Percentiles rank a stretch among this genome's conserved stretches.
phyloP scores from a whole-genome alignment of 2,329 filamentous ascomycete genomes.

The Penicillium sp. region DNA sequence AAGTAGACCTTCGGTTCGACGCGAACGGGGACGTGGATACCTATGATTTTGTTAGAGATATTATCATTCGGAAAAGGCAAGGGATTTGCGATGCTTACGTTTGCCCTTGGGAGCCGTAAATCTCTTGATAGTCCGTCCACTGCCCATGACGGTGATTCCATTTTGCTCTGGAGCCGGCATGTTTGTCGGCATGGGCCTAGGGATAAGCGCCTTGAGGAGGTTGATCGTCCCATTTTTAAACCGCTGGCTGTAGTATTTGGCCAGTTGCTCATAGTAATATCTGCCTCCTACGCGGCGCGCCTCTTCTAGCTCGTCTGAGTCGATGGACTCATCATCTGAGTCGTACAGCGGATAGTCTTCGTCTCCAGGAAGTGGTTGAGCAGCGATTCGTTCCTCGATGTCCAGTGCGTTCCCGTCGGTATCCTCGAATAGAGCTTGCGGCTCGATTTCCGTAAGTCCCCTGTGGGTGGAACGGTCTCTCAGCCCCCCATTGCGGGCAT shows the following conservation, averaged over 20 bases:
- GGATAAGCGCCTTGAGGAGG: constrained; percentile 54
- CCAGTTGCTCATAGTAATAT: constrained; percentile 70
- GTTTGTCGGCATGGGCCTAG: constrained; percentile 54
- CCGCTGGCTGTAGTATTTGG: constrained; percentile 57
- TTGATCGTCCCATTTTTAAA: constrained; percentile 51
- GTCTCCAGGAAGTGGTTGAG: constrained; percentile 60
- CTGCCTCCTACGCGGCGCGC: constrained; percentile 77
- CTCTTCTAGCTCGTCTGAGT: constrained; percentile 75
- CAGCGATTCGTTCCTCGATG: constrained; percentile 80
- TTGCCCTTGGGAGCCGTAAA: constrained; percentile 64
- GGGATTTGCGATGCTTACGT: constrained; percentile 44
- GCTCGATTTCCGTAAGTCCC: constrained; percentile 52
- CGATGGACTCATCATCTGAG: constrained; percentile 81
- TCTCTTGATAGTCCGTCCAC: constrained; percentile 53
- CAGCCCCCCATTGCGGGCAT: not conserved
- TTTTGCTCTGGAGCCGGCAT: constrained; percentile 43
- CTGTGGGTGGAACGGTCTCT: not conserved
- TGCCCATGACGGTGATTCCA: constrained; percentile 48
- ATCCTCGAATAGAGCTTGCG: constrained; percentile 54
- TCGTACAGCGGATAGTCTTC: constrained; percentile 90
- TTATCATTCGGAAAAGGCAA: not conserved
- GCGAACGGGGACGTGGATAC: constrained; percentile 92
- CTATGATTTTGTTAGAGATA: constrained; percentile 47
- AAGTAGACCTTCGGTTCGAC: constrained; percentile 99
- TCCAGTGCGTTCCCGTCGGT: constrained; percentile 63